Evolutionary conservation across 2,329 filamentous ascomycete genomes (phyloP).

Genomic region (Claviceps pusilla): DNA sequence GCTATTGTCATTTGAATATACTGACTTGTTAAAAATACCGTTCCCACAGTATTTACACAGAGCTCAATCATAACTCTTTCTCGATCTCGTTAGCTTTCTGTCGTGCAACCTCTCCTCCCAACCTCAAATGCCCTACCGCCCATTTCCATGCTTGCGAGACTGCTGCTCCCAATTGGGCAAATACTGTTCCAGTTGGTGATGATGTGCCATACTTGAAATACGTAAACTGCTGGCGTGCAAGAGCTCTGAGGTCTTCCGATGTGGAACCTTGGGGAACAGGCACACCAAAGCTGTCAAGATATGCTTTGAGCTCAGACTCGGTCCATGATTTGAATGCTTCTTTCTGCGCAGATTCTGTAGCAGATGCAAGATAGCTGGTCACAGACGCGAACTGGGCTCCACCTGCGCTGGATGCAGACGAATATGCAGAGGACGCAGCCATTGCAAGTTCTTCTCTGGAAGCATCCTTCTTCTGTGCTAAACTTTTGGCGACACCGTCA

Average conservation of each 20-base stretch:
- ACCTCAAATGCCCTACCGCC: slow-evolving; percentile 32
- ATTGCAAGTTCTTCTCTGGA: slow-evolving; percentile 60
- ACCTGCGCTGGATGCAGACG: slow-evolving; percentile 42
- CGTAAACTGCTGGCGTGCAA: slow-evolving; percentile 56
- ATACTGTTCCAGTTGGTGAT: slow-evolving; percentile 48
- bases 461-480: slow-evolving; percentile 45
- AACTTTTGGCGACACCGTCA: slow-evolving; percentile 40
- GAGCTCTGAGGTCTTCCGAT: slow-evolving; percentile 53
- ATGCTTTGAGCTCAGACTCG: slow-evolving; percentile 58
- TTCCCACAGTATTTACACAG: background rate
- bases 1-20: too few relatives aligned
- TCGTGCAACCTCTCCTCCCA: slow-evolving; percentile 33
- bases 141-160: slow-evolving; percentile 35
- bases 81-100: slow-evolving; percentile 27
- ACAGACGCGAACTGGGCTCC: slow-evolving; percentile 48
- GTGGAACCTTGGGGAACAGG: slow-evolving; percentile 51
- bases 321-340: slow-evolving; percentile 59
- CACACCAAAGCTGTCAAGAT: slow-evolving; percentile 66
- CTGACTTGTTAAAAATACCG: background rate
- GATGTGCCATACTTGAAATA: slow-evolving; percentile 66
- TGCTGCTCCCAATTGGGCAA: slow-evolving; percentile 44
- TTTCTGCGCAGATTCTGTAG: slow-evolving; percentile 50
- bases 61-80: slow-evolving; percentile 4
- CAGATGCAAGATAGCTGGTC: slow-evolving; percentile 53
- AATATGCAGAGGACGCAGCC: slow-evolving; percentile 46